Evolutionary conservation across 768 basidiomycete genomes (phyloP), one percentile per base, ranked within the genome.

Genomic region (Lenzites betulinus): DNA sequence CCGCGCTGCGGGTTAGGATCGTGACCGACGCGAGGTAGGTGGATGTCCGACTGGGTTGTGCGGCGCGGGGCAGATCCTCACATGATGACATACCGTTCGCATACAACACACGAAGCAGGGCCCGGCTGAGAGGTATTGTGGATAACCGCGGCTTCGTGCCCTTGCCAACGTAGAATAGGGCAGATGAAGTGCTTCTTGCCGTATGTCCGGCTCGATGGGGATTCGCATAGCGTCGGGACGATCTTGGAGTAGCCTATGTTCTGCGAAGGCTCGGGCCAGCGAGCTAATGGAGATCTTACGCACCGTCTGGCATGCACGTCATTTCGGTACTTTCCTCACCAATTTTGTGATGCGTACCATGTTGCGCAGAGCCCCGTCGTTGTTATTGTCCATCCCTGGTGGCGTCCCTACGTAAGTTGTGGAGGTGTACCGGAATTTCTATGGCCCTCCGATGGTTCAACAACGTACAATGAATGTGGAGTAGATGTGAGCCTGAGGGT

Each of bases 1-100:
- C 23, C 25, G 42, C 43, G 33, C 48, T n/a, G 9, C 26, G 51
- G 20, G 44, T 49, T 25, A 20, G 16, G 33, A 54, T 60, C 53
- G 59, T 43, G 59, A 49, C 59, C 26, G 53, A 23, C 22, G 38
- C 39, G 39, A 50, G 59, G 39, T 18, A 54, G 25, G 39, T 50
- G 28, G 39, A 42, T 47, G 51, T 38, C 51, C 51, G 35, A 46
- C 43, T 59, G 33, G 50, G 28, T 44, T 39, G 6, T 39, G 12
- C 43, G 38, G 36, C 13, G 41, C 30, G 42, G 16, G 26, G 16
- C n/a, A 26, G 52, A 22, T 8, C 39, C 53, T 54, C 53, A 54
- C 53, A 54, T 54, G 53, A 54, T 23, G 18, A 22, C 33, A 35
- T 22, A 22, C 42, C 9, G 11, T 44, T 30, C 53, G 44, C 53